Evolutionary conservation across 805 yeast species (phyloP), one percentile per base, ranked within the genome.

Genomic region (Barnettozyma sp.): DNA sequence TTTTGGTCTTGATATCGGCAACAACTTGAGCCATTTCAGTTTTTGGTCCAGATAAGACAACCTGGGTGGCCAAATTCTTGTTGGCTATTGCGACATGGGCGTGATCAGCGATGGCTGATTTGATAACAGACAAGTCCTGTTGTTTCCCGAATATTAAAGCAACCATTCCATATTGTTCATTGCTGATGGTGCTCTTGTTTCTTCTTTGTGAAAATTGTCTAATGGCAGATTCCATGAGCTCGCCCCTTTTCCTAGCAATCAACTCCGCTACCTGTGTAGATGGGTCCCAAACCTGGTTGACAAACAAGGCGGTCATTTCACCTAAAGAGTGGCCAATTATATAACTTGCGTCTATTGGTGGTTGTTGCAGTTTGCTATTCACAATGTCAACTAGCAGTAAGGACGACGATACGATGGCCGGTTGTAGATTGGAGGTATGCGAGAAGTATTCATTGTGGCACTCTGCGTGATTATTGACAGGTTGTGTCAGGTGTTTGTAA

Each of bases 311-410:
- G 1, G 68, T 55, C 39, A 62, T 57, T 43, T 68, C 71, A 7
- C 73, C 73, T 17, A 68, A 45, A 0, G 72, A 67, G 40, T 68
- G 71, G 20, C 73, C 73, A 45, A 65, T 36, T 3, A 59, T 17
- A 40, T 42, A 60, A 4, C 43, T 35, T 1, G 46, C 39, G 5
- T 43, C 33, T 1, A 41, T n/a, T n/a, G n/a, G 34, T 2, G 52
- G 47, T 4, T 52, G 31, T 4, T 49, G 58, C 4, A 22, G 31
- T 13, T 47, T 39, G 6, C 38, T 33, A 7, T 43, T 30, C 18
- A 58, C 6, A 10, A 56, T 31, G 16, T 55, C 52, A 26, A 49
- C 30, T 3, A 62, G 48, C 2, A 60, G 43, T 10, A 46, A 30
- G 0, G 56, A 45, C 4, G 42, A 36, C 7, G 47, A 38, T 3